Conservation (phyloP, 139 green algal genomes). For the Chlamydomonas sp. region DNA sequence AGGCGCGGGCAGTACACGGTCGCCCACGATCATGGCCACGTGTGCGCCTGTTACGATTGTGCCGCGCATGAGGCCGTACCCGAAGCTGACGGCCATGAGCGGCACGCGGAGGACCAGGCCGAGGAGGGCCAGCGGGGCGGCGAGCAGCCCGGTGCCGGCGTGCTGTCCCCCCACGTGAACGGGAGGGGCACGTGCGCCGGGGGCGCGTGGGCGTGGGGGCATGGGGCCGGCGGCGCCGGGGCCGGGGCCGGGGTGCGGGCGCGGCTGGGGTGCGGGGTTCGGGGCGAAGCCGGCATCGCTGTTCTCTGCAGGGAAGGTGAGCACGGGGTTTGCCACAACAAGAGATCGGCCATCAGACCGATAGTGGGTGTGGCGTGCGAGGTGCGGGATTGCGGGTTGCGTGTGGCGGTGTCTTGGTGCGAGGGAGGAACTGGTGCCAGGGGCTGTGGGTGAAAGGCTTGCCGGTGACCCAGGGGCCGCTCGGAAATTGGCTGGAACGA, state of each 20-base stretch:
- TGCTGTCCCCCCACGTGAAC: neutral
- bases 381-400: too few species aligned
- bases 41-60: constrained; percentile 37
- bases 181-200: neutral
- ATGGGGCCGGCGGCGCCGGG: neutral
- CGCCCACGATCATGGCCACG: constrained; percentile 47
- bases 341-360: neutral
- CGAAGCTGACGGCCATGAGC: constrained; percentile 40
- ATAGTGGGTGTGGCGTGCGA: neutral
- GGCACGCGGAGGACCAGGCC: constrained; percentile 44
- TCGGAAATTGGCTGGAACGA: too few species aligned
- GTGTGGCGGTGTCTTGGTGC: too few species aligned
- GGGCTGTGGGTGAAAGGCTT: too few species aligned
- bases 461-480: too few species aligned
- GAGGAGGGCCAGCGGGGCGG: constrained; percentile 22
- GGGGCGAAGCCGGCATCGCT: too few species aligned
- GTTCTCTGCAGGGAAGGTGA: neutral
- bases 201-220: constrained; percentile 19
- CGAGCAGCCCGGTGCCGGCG: neutral
- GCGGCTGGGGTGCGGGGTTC: too few species aligned
- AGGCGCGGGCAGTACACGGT: constrained; percentile 55
- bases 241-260: too few species aligned
- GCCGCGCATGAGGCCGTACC: constrained; percentile 45
- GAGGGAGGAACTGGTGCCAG: too few species aligned
- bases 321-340: neutral